Base-by-base conservation (phyloP, 1,284 basidiomycete species). In the Moesziomyces parantarcticus region DNA sequence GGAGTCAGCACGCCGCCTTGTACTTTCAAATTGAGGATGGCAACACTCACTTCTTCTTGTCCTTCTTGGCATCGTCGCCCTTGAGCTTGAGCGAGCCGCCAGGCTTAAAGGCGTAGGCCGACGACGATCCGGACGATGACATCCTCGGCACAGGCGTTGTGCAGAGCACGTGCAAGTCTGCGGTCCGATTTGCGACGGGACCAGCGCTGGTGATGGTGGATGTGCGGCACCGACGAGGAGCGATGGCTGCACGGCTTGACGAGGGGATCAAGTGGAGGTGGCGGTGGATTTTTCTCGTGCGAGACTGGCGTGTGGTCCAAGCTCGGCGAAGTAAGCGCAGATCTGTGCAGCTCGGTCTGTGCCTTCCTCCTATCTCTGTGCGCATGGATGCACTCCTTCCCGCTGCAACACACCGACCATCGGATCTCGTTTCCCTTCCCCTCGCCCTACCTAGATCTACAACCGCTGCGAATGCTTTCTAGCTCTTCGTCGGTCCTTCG, bases 81-180 rank as follows among this genome's bases (percentile, higher is more conserved):
- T 83, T 83, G 34, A 83, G 74, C 55, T 80, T 83, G 32, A 83
- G 71, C 46, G 79, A 76, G n/a, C 81, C 81, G 14, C 79, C 79
- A 0, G 81, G 79, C 54, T 75, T 73, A 66, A 75, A 78, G 0
- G 68, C 47, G 49, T 81, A 83, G 14, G 78, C 72, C 39, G 76
- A 75, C 23, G 75, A 64, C n/a, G 70, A 62, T 20, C 50, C 57
- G 18, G 70, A 63, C 32, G 58, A 62, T 34, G 58, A 49, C 43
- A 56, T 58, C n/a, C 21, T 18, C 1, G 44, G 3, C 2, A 18
- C 23, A 13, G 26, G 2, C 22, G 1, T 4, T 20, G 14, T 14
- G 7, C 36, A 6, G 7, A 18, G 18, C 16, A 18, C 36, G 2
- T 4, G 36, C 2, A 14, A 8, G 0, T 16, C 7, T 14, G 16